A percentile compares a stretch with the other conserved stretches of the same genome.
Evolutionary conservation across 2,329 filamentous ascomycete species (phyloP).

Genomic region (Pyrenophora graminea): DNA sequence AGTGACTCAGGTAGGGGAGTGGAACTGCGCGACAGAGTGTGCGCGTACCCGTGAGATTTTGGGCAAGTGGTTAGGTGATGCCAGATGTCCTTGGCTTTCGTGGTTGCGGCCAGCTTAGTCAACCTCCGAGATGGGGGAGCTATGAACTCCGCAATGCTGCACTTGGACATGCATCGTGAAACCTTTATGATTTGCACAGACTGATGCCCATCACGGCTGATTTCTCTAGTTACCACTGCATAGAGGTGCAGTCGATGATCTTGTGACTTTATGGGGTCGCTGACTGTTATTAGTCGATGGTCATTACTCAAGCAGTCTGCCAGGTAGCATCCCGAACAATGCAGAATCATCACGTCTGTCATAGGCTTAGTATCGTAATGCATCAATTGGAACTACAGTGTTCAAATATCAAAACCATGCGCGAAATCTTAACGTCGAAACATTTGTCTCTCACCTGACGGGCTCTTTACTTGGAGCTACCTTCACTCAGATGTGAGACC

Average conservation of each 20-base stretch:
- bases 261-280: too few relatives aligned
- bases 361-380: background rate
- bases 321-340: background rate
- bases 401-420: too few relatives aligned
- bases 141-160: constrained; percentile 13
- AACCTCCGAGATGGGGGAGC: constrained; percentile 19
- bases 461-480: background rate
- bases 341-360: background rate
- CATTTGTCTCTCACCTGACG: constrained; percentile 1
- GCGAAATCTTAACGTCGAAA: too few relatives aligned
- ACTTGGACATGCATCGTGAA: background rate
- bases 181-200: too few relatives aligned
- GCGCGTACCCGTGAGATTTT: constrained; percentile 17
- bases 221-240: too few relatives aligned
- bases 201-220: background rate
- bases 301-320: too few relatives aligned
- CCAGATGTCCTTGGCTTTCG: constrained; percentile 36
- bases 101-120: constrained; percentile 28
- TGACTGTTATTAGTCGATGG: too few relatives aligned
- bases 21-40: background rate
- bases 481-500: constrained; percentile 3
- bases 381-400: background rate
- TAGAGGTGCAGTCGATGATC: too few relatives aligned
- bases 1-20: background rate
- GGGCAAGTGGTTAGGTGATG: constrained; percentile 28